A percentile compares a stretch with the other conserved stretches of the same genome.
phyloP scores from a whole-genome alignment of 1,284 basidiomycete species.

The Rhodotorula sp. region DNA sequence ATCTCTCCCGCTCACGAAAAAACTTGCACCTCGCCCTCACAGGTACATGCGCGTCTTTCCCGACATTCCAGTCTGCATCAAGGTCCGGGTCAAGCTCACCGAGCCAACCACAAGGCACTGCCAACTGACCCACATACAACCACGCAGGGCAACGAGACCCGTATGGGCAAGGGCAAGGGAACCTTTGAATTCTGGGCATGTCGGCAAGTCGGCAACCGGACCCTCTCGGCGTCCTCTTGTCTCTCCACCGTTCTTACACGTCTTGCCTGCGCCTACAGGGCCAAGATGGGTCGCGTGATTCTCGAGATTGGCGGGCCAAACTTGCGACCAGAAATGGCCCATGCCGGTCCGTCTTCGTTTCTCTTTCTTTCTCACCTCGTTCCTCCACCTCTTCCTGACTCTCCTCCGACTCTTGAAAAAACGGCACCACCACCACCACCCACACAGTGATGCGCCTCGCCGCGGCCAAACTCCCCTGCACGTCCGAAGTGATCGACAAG shows the following conservation, averaged over 20 bases:
- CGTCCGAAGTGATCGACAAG: constrained; percentile 80
- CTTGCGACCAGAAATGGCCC: constrained; percentile 87
- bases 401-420: background rate
- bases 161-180: constrained; percentile 99
- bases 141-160: constrained; percentile 86
- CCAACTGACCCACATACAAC: background rate
- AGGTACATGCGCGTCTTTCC: constrained; percentile 84
- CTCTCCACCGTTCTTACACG: background rate
- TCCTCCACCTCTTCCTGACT: no score
- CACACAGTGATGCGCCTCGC: constrained; percentile 78
- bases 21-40: background rate
- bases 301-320: constrained; percentile 91
- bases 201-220: constrained; percentile 57
- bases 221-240: background rate
- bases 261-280: constrained; percentile 56
- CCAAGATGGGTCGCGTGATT: constrained; percentile 85
- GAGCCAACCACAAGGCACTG: background rate
- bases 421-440: background rate
- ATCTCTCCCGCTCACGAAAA: background rate
- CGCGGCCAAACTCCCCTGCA: constrained; percentile 81
- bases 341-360: constrained; percentile 65
- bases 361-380: background rate
- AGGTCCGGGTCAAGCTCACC: constrained; percentile 57
- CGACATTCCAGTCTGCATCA: constrained; percentile 94
- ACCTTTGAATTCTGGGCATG: constrained; percentile 97